Evolutionary conservation across 805 yeast species (phyloP), one percentile per base, ranked within the genome.

Genomic region (Debaryomyces prosopidis): DNA sequence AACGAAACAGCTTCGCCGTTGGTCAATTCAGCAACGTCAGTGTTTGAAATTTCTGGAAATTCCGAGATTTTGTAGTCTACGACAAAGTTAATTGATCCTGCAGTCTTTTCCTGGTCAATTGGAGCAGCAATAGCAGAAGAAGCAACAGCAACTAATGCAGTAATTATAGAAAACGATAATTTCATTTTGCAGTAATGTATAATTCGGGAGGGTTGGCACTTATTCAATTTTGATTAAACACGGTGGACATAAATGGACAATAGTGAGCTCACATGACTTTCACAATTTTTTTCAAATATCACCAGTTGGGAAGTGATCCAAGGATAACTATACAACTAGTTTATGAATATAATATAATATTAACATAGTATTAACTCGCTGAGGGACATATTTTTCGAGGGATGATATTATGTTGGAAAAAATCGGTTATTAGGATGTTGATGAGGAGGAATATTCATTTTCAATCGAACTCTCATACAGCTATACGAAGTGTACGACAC

Each of bases 1-100:
- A 87, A 59, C 2, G 80, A 64, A 31, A 80, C 63, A 20, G 72
- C 67, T 32, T 85, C 85, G 27, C 84, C 84, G 52, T 78, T 77
- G 47, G 45, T 51, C 26, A 75, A 58, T 49, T 70, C 63, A 57
- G 77, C 69, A 18, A 77, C 68, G 20, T 71, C 79, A 16, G 69
- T 54, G 4, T 69, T 58, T 6, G 59, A 54, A 15, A 65, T 49
- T 7, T 63, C 69, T 34, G 79, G 78, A 44, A 59, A 68, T 49
- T 75, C 83, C 39, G 70, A 62, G 45, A 85, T 65, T 10, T 58
- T 47, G 55, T 82, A 86, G 36, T 71, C 71, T 39, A 83, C 72
- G 39, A 65, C 63, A 52, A 80, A 71, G 47, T 78, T 66, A 60
- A 71, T 26, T 23, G 34, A 70, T 16, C 76, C 75, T 10, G 40